Conservation (phyloP, 495 filamentous ascomycete genomes). For the Daldinia decipiens region DNA sequence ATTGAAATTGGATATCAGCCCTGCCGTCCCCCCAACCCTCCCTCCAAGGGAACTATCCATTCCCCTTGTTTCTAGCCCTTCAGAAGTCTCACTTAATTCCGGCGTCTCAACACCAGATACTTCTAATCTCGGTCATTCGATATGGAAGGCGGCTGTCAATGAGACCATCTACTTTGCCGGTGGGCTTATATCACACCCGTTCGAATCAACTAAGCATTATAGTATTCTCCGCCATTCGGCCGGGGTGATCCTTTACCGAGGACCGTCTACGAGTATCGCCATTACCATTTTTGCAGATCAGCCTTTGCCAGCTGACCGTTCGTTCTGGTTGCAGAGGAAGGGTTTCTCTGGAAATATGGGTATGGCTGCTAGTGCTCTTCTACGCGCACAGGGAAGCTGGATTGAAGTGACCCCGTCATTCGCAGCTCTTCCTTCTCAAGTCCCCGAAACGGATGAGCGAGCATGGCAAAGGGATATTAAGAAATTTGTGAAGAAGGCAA, state of each 20-base stretch:
- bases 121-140: slow-evolving; percentile 27
- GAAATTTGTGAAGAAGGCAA: slow-evolving; percentile 64
- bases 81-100: slow-evolving; percentile 38
- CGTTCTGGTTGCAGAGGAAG: slow-evolving; percentile 72
- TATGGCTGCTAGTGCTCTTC: slow-evolving; percentile 69
- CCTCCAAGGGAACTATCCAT: slow-evolving; percentile 25
- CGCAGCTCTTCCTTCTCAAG: slow-evolving; percentile 55
- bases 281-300: slow-evolving; percentile 70
- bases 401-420: slow-evolving; percentile 70
- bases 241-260: slow-evolving; percentile 70
- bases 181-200: slow-evolving; percentile 69
- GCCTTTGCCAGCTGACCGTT: slow-evolving; percentile 65
- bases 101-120: slow-evolving; percentile 14
- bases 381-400: slow-evolving; percentile 67
- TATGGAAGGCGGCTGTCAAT: slow-evolving; percentile 60
- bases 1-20: slow-evolving; percentile 18
- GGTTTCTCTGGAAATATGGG: slow-evolving; percentile 75
- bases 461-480: slow-evolving; percentile 74
- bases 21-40: slow-evolving; percentile 1
- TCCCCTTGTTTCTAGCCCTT: slow-evolving; percentile 36
- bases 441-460: slow-evolving; percentile 64
- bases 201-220: slow-evolving; percentile 71
- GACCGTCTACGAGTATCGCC: slow-evolving; percentile 67
- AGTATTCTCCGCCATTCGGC: slow-evolving; percentile 74
- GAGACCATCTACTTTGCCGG: slow-evolving; percentile 71